phyloP scores from a whole-genome alignment of 805 yeast species.

The Candida manassasensis region DNA sequence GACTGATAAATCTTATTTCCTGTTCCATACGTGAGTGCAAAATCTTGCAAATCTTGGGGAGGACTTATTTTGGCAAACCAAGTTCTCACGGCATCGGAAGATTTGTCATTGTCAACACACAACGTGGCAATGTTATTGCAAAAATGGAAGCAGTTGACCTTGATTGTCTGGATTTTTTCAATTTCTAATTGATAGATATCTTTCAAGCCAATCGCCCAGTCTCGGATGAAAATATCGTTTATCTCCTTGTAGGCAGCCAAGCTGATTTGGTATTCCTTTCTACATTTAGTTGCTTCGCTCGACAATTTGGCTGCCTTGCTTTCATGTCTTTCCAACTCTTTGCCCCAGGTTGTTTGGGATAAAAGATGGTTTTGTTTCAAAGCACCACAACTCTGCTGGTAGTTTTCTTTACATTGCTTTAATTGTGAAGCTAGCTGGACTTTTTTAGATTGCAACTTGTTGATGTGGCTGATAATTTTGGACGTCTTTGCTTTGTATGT shows the following conservation, averaged over 20 bases:
- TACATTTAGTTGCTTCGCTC: conserved; percentile 34
- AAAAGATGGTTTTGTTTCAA: conserved; percentile 58
- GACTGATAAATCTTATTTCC: conserved; percentile 59
- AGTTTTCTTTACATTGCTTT: conserved; percentile 41
- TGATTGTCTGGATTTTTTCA: conserved; percentile 64
- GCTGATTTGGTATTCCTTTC: conserved; percentile 55
- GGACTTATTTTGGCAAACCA: conserved; percentile 67
- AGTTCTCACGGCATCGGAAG: conserved; percentile 66
- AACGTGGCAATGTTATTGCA: conserved; percentile 69
- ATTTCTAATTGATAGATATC: conserved; percentile 65
- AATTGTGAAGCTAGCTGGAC: conserved; percentile 31
- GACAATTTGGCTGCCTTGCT: conserved; percentile 50
- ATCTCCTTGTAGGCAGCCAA: conserved; percentile 51
- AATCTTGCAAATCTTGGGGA: conserved; percentile 50
- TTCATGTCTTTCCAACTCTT: conserved; percentile 60
- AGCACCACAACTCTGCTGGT: conserved; percentile 53
- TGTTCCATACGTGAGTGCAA: conserved; percentile 53
- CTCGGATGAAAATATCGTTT: conserved; percentile 60
- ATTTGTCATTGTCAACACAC: conserved; percentile 75
- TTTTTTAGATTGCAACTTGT: conserved; percentile 49
- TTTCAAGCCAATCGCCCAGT: conserved; percentile 65
- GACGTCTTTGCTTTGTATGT: conserved; percentile 50
- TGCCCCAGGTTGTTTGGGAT: conserved; percentile 66
- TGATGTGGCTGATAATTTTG: conserved; percentile 54
- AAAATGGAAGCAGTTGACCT: conserved; percentile 71